Base-by-base conservation (phyloP, 805 yeast genomes). In the Torulaspora indica region DNA sequence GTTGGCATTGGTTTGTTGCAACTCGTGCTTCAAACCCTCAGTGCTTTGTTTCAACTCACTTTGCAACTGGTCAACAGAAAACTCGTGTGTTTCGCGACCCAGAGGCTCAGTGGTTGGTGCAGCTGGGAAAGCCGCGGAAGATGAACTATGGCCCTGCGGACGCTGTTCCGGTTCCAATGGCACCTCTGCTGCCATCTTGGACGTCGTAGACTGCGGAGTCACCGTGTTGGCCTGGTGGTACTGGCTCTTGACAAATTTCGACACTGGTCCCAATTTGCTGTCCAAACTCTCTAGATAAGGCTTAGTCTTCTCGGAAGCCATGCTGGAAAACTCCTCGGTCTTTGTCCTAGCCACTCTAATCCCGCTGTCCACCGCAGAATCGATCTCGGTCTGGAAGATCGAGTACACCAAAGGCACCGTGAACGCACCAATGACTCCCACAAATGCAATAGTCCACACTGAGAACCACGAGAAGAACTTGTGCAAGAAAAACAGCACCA, bases 401-500 rank as follows among this genome's bases (percentile, higher is more conserved):
- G 77, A 69, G 74, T 90, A 91, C 50, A 83, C 59, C 23, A 76
- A 77, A 47, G 98, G 98, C 35, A 77, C 70, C 35, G 95, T 67
- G 75, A 91, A 91, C 12, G 83, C 74, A 15, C 72, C 60, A 38
- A 85, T 65, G 38, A 81, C 79, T 35, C 78, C 64, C 39, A 77
- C 62, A 54, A 83, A 72, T 24, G 80, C 57, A 55, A 89, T 67
- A 23, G 83, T 72, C 77, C 82, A 84, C 45, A 90, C 66, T 18
- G 95, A 78, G 64, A 89, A 71, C 77, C 81, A 73, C 25, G 86
- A 79, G 52, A 95, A 84, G 57, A 89, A 68, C 66, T 81, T 77
- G 74, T 79, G 85, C 51, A 80, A 68, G 40, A 81, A 60, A 67
- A 76, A 86, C n/a, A 81, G 69, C 30, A 69, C 59, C 58, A 81